Conservation (phyloP, 2,329 filamentous ascomycete species). For the Coniella vitis region DNA sequence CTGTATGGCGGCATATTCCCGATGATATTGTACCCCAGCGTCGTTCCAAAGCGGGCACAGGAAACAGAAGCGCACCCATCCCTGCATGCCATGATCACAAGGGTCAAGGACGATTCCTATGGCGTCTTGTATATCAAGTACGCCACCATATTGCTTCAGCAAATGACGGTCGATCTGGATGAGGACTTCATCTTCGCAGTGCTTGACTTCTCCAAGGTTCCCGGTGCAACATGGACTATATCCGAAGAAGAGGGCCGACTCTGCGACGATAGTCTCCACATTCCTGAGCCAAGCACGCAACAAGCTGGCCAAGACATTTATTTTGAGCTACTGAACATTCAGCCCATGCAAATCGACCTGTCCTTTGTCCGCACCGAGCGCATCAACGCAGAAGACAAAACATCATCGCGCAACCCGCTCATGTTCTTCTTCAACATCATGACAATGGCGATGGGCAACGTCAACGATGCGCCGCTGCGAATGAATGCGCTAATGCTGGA, state of each 20-base stretch:
- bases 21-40: slow-evolving; percentile 92
- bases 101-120: slow-evolving; percentile 97
- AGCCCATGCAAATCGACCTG: slow-evolving; percentile 95
- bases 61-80: slow-evolving; percentile 96
- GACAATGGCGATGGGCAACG: slow-evolving; percentile 98
- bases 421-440: slow-evolving; percentile 99
- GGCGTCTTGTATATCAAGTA: slow-evolving; percentile 99
- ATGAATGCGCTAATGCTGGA: slow-evolving; percentile 92
- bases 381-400: slow-evolving; percentile 92
- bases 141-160: slow-evolving; percentile 84
- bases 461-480: slow-evolving; percentile 93
- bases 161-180: slow-evolving; percentile 97
- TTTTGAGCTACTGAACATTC: slow-evolving; percentile 93
- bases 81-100: slow-evolving; percentile 81
- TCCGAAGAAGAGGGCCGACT: slow-evolving; percentile 72
- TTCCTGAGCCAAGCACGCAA: slow-evolving; percentile 83
- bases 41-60: slow-evolving; percentile 92
- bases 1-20: slow-evolving; percentile 97
- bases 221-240: slow-evolving; percentile 80
- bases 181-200: slow-evolving; percentile 98
- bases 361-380: slow-evolving; percentile 96
- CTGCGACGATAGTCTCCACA: slow-evolving; percentile 82
- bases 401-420: slow-evolving; percentile 82
- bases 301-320: slow-evolving; percentile 90
- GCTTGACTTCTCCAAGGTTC: slow-evolving; percentile 89